These are phyloP conservation scores for Lagenidium giganteum DNA, from an alignment of 352 stramenopile genomes.

Conservation along the genomic window DNA sequence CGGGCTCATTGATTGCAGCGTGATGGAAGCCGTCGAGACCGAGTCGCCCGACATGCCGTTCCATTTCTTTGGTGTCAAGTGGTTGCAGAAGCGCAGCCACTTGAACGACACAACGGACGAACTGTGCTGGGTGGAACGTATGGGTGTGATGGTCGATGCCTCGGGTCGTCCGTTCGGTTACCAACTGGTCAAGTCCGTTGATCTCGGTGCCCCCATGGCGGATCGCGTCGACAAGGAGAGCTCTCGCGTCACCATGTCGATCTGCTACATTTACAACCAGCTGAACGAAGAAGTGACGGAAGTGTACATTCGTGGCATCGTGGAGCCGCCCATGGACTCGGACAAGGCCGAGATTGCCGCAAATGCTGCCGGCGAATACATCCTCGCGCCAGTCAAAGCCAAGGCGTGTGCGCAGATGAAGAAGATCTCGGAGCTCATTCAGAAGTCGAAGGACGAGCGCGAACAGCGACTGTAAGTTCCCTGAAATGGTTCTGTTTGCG, in stretches of 20 bases:
- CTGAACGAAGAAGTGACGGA: slow-evolving; percentile 30
- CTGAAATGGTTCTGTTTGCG: background rate
- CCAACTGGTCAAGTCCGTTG: slow-evolving; percentile 62
- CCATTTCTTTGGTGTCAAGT: slow-evolving; percentile 61
- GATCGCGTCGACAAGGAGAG: slow-evolving; percentile 7
- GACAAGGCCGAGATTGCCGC: slow-evolving; percentile 18
- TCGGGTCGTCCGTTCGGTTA: slow-evolving; percentile 35
- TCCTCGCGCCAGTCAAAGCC: slow-evolving; percentile 34
- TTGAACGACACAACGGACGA: slow-evolving; percentile 31
- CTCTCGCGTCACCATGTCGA: slow-evolving; percentile 38
- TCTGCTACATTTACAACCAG: slow-evolving; percentile 64
- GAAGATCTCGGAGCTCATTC: slow-evolving; percentile 44
- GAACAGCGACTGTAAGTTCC: slow-evolving; percentile 35
- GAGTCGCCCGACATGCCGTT: slow-evolving; percentile 24
- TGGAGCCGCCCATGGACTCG: slow-evolving; percentile 31
- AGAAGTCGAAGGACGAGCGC: slow-evolving; percentile 48
- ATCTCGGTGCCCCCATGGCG: slow-evolving; percentile 23
- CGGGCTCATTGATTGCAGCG: slow-evolving; percentile 33
- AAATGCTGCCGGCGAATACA: slow-evolving; percentile 20
- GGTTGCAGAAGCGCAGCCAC: slow-evolving; percentile 33
- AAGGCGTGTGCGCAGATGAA: slow-evolving; percentile 46
- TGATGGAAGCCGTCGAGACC: slow-evolving; percentile 40
- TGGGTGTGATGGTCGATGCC: slow-evolving; percentile 14
- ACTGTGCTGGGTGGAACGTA: slow-evolving; percentile 53
- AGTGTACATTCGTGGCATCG: slow-evolving; percentile 53